Conservation (phyloP, 129 eudicot species). For the Logfia minima region DNA sequence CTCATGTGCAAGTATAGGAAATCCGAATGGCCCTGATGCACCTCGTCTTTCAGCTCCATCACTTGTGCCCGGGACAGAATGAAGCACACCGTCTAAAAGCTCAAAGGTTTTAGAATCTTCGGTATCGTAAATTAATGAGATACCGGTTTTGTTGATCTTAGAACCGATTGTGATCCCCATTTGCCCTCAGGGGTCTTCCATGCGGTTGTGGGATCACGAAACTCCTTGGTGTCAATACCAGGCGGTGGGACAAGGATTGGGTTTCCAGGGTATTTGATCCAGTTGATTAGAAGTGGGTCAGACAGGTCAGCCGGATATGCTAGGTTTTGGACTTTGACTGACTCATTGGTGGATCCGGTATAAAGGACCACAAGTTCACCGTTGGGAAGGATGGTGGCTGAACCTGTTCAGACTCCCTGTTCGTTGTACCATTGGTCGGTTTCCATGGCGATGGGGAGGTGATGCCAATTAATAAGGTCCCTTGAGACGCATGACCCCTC, state of each 20-base stretch:
- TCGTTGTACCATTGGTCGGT: conserved; percentile 76
- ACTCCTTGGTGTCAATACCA: conserved; percentile 50
- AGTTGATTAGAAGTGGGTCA: conserved; percentile 57
- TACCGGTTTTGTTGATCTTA: conserved; percentile 63
- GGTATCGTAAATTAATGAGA: conserved; percentile 67
- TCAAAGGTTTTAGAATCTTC: conserved; percentile 54
- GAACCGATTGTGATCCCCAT: conserved; percentile 83
- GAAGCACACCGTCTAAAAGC: conserved; percentile 49
- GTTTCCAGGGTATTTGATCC: conserved; percentile 73
- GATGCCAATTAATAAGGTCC: conserved; percentile 75
- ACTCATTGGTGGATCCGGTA: conserved; percentile 74
- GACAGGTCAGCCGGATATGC: conserved; percentile 75
- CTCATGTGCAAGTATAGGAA: conserved; percentile 53
- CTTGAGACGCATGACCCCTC: conserved; percentile 88
- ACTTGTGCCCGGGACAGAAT: conserved; percentile 53
- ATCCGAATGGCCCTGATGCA: conserved; percentile 80
- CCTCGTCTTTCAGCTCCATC: conserved; percentile 72
- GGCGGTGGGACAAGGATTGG: conserved; percentile 83
- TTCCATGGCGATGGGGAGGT: conserved; percentile 78
- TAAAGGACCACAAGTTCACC: conserved; percentile 68
- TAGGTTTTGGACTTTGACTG: conserved; percentile 76
- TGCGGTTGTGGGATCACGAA: conserved; percentile 89
- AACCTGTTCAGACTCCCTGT: conserved; percentile 91
- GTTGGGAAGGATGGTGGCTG: conserved; percentile 76
- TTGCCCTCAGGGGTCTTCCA: conserved; percentile 69